Conservation (phyloP, 2,329 filamentous ascomycete species). For the Neoascochyta sp. region DNA sequence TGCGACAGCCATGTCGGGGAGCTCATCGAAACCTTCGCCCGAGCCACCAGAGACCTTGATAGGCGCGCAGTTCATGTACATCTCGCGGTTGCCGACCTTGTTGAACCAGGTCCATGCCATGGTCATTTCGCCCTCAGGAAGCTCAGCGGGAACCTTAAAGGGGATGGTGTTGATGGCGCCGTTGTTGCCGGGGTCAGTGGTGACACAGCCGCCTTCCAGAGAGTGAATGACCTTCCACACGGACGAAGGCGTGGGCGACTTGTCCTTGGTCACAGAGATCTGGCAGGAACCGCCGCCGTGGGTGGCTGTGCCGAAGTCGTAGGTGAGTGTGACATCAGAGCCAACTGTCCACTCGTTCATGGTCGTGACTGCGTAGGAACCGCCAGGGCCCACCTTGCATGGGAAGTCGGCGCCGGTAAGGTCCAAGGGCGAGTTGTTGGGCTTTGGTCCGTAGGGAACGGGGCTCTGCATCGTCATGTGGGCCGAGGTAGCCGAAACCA, state of each 20-base stretch:
- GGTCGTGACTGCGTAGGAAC: constrained; percentile 40
- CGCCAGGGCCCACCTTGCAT: constrained; percentile 58
- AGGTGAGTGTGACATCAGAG: constrained; percentile 57
- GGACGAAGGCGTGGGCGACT: constrained; percentile 61
- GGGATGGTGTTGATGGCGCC: constrained; percentile 52
- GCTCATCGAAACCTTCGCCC: constrained; percentile 49
- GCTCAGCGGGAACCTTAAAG: constrained; percentile 67
- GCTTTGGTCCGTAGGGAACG: constrained; percentile 56
- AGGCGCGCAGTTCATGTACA: constrained; percentile 95
- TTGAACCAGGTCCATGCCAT: constrained; percentile 94
- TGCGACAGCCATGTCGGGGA: constrained; percentile 71
- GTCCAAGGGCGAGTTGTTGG: constrained; percentile 60
- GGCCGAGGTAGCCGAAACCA: constrained; percentile 58
- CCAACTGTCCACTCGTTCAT: constrained; percentile 64
- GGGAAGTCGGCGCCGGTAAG: constrained; percentile 66
- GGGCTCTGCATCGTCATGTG: constrained; percentile 75
- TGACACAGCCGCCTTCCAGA: constrained; percentile 78
- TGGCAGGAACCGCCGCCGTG: constrained; percentile 94
- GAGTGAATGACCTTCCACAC: constrained; percentile 87
- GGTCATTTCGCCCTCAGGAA: constrained; percentile 70
- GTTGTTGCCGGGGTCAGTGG: constrained; percentile 31
- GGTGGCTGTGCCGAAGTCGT: constrained; percentile 67
- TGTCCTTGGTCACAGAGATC: constrained; percentile 73
- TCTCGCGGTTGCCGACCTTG: constrained; percentile 80
- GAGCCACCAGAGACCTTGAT: constrained; percentile 58